Evolutionary conservation across 768 basidiomycete genomes (phyloP), one percentile per base, ranked within the genome.

Genomic region (Gelatoporia subvermispora): DNA sequence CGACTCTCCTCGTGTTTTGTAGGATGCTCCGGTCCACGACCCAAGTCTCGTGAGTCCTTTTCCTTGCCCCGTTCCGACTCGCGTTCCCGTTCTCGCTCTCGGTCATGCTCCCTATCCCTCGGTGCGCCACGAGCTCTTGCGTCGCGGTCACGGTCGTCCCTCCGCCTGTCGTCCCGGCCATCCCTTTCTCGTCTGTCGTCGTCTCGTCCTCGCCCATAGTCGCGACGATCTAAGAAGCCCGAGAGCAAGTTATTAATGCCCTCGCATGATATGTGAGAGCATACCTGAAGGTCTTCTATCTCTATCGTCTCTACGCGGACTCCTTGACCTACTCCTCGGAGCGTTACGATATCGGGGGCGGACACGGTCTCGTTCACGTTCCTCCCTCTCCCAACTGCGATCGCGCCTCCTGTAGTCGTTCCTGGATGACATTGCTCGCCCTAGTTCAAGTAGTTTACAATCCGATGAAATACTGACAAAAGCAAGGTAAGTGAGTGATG

Each of bases 21-120:
- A 36, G 48, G 58, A 25, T 45, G 47, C 41, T 60, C 58, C 45
- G 58, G 49, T 56, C 39, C 62, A 21, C 73, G 72, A 40, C 64
- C 59, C 20, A 70, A 70, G 43, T 63, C 65, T 47, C 63, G 62
- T 46, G 62, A 60, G 40, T 75, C 77, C 51, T 62, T 62, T 38
- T 71, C 70, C 48, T 68, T 64, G 34, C 76, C 74, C 37, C 60
- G 60, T 45, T 57, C 65, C 9, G 59, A 66, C 21, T 57, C 54
- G 20, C 57, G 41, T 23, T 48, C 53, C 15, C 57, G 40, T 43
- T 48, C 49, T 43, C 58, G 47, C 34, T 54, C 51, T 17, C 55
- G n/a, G 22, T 54, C 56, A n/a, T 48, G 46, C 16, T 43, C 46
- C 17, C 23, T 17, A 25, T 31, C 28, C 13, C 28, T 31, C 13